Evolutionary conservation across 2,329 filamentous ascomycete genomes (phyloP).

Genomic region (Helminthosporium solani): DNA sequence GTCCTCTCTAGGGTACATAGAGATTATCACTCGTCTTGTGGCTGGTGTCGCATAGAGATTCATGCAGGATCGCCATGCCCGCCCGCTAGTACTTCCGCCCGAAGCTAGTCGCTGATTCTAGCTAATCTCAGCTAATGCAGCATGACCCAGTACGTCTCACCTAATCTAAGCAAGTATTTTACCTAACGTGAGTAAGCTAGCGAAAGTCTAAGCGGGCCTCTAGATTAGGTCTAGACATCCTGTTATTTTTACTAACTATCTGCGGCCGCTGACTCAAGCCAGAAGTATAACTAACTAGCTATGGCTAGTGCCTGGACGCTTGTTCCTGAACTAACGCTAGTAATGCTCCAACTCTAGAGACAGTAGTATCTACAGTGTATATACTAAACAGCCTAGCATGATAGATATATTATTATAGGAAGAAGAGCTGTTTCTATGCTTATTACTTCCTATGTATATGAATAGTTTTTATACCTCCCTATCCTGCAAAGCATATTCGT

Average conservation of each 20-base stretch:
- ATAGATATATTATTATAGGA: too few relatives aligned
- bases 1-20: conserved; percentile 2
- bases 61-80: conserved; percentile 4
- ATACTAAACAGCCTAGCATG: too few relatives aligned
- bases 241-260: background rate
- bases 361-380: background rate
- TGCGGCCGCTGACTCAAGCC: too few relatives aligned
- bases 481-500: too few relatives aligned
- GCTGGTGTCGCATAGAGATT: conserved; percentile 7
- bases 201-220: background rate
- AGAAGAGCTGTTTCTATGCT: too few relatives aligned
- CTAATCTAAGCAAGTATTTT: background rate
- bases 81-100: conserved; percentile 6
- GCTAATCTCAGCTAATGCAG: conserved; percentile 4
- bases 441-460: too few relatives aligned
- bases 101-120: conserved; percentile 4
- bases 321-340: background rate
- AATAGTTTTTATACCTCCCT: too few relatives aligned
- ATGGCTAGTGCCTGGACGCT: too few relatives aligned
- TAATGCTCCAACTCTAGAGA: background rate
- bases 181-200: background rate
- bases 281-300: too few relatives aligned
- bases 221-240: background rate
- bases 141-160: background rate
- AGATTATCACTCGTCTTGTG: background rate